Conservation (phyloP, 129 eudicot species). For the Helianthus tuberosus region DNA sequence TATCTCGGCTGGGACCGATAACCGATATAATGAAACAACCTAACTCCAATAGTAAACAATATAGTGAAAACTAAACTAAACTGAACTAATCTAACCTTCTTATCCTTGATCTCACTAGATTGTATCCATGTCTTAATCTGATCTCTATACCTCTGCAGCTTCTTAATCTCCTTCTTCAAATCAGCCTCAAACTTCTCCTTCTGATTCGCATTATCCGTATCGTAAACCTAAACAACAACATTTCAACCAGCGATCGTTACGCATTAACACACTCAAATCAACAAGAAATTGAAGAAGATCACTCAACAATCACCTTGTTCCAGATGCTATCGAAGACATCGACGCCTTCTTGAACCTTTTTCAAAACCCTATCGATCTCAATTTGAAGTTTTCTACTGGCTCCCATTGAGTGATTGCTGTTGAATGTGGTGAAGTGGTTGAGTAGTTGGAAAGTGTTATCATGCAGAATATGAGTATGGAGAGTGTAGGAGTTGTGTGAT, state of each 20-base stretch:
- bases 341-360: conserved; percentile 97
- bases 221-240: conserved; percentile 67
- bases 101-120: conserved; percentile 97
- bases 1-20: no score
- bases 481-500: neutral
- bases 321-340: conserved; percentile 97
- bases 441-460: conserved; percentile 7
- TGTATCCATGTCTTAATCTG: conserved; percentile 99
- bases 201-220: conserved; percentile 93
- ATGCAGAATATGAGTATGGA: conserved; percentile 24
- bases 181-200: conserved; percentile 99
- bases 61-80: neutral
- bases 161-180: conserved; percentile 98
- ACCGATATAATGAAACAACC: neutral
- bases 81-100: conserved; percentile 51
- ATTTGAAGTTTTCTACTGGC: conserved; percentile 98
- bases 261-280: neutral
- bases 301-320: conserved; percentile 66
- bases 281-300: neutral
- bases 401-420: conserved; percentile 60
- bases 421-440: conserved; percentile 14
- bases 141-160: conserved; percentile 93
- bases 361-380: conserved; percentile 94
- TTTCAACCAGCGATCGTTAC: neutral
- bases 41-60: neutral